phyloP scores from a whole-genome alignment of 805 yeast genomes.

The Ogataea angusta region DNA sequence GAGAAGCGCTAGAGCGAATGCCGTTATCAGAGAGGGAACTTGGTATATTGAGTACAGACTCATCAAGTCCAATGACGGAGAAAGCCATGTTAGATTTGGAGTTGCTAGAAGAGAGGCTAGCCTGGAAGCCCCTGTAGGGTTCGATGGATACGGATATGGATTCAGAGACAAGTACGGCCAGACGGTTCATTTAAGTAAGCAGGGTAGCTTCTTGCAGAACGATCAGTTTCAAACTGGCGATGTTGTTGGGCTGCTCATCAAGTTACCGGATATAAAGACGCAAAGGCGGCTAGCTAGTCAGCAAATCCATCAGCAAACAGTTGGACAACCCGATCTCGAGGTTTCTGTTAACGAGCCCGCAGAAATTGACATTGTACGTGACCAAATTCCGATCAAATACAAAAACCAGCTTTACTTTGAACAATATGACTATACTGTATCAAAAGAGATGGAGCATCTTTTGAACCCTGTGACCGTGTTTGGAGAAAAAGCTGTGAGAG shows the following conservation, averaged over 20 bases:
- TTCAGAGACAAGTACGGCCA: slow-evolving; percentile 76
- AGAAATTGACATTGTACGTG: slow-evolving; percentile 57
- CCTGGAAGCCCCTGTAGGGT: slow-evolving; percentile 93
- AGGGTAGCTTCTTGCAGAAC: slow-evolving; percentile 46
- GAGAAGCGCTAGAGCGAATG: slow-evolving; percentile 73
- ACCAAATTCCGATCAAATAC: slow-evolving; percentile 83
- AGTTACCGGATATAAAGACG: slow-evolving; percentile 52
- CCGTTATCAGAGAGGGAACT: slow-evolving; percentile 71
- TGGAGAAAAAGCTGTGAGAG: slow-evolving; percentile 64
- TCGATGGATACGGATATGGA: slow-evolving; percentile 92
- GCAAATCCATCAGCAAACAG: slow-evolving; percentile 33
- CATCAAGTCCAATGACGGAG: slow-evolving; percentile 25
- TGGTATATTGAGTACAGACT: slow-evolving; percentile 79
- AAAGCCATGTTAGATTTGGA: slow-evolving; percentile 70
- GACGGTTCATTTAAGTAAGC: slow-evolving; percentile 71
- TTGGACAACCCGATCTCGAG: slow-evolving; percentile 18
- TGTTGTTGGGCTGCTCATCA: slow-evolving; percentile 71
- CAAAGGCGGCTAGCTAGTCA: slow-evolving; percentile 42
- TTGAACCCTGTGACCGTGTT: slow-evolving; percentile 68
- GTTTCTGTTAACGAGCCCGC: neutral
- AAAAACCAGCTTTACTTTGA: slow-evolving; percentile 78
- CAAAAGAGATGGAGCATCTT: slow-evolving; percentile 69
- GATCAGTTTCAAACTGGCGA: slow-evolving; percentile 71
- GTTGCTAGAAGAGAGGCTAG: slow-evolving; percentile 82
- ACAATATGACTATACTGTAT: slow-evolving; percentile 71